Base-by-base conservation (phyloP, 768 basidiomycete species). In the Suillus cothurnatus region DNA sequence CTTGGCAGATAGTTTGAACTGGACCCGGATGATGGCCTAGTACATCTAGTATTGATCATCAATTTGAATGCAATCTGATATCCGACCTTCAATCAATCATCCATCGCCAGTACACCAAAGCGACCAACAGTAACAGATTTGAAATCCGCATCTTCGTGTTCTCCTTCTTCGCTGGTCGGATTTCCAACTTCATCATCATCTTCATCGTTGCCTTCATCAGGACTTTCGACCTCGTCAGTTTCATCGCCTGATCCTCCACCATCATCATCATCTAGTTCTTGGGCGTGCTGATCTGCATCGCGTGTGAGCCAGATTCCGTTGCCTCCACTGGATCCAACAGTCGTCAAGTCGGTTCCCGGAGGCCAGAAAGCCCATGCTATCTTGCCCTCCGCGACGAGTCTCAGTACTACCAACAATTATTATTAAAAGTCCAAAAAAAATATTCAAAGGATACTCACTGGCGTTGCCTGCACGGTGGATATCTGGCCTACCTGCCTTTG, bases 351-450 rank as follows among this genome's bases (percentile, higher is more conserved):
- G 5, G 73, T 72, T 1, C 73, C 84, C 15, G 90, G 88, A 9
- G 94, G 94, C 87, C 90, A 91, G 77, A 95, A 96, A 36, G 86
- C 91, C 95, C 95, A 97, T 26, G 81, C 79, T 53, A 97, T 81
- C 66, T 81, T 84, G 26, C 91, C 92, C 76, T 97, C 95, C 0
- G 94, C 91, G 31, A 96, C 78, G n/a, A 85, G 77, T 55, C 94
- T 86, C 67, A 97, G 80, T 64, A 96, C 94, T 96, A 63, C 6
- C 32, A 61, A 49, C 57, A 26, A 52, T 59, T 19, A 12, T 52
- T 17, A 15, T 52, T 55, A 63, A 60, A 39, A 43, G 17, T 39
- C 47, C 55, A 9, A 9, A 59, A 21, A 49, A 61, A 31, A 34
- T 60, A 38, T 58, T 28, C 39, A 43, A 9, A 28, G 64, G n/a